Evolutionary conservation across 2,329 filamentous ascomycete species (phyloP), one percentile per base, ranked within the genome.

Genomic region (Botrytis tulipae): DNA sequence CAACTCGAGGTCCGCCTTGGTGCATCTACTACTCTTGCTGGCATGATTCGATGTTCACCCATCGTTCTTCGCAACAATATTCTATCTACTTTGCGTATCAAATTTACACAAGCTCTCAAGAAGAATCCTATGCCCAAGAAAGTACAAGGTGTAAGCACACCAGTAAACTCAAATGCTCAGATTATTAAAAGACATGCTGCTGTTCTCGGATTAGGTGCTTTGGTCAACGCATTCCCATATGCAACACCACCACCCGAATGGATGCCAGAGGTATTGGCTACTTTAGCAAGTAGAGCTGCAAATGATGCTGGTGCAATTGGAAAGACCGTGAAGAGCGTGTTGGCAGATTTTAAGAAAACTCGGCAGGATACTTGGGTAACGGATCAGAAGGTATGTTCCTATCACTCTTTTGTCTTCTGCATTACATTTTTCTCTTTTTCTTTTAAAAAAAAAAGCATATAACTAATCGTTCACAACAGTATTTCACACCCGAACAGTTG

Each of bases 341-440:
- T 99, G 77, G 94, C 94, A 75, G 97, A 99, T 80, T 99, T 99
- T 87, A 99, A 99, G 86, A 99, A 99, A 89, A 99, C 96, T 63
- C 91, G 96, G 82, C 96, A 99, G 83, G 96, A 99, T 85, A 99
- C 95, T 78, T 99, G 96, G 96, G 92, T 92, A 79, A 95, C 97
- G 75, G 96, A 99, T 84, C 93, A 97, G 78, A 98, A 97, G 92
- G 96, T 97, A 84, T 83, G 89, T 83, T 73, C 70, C 61, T 73
- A n/a, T 68, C 29, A 20, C 61, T 48, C 29, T 51, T 32, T 46
- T 51, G 12, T 20, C 61, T 29, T 65, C n/a, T 44, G 32, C 18
- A 63, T 12, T 44, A 5, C 18, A 44, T 2, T n/a, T 32, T 9
- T 37, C 37, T 37, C 37, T 37, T 37, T 40, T 14, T 40, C 7